A percentile compares a stretch with the other conserved stretches of the same genome.
These are phyloP conservation scores for Claviceps paspali DNA, from an alignment of 2,329 filamentous ascomycete species.

Conservation along the genomic window DNA sequence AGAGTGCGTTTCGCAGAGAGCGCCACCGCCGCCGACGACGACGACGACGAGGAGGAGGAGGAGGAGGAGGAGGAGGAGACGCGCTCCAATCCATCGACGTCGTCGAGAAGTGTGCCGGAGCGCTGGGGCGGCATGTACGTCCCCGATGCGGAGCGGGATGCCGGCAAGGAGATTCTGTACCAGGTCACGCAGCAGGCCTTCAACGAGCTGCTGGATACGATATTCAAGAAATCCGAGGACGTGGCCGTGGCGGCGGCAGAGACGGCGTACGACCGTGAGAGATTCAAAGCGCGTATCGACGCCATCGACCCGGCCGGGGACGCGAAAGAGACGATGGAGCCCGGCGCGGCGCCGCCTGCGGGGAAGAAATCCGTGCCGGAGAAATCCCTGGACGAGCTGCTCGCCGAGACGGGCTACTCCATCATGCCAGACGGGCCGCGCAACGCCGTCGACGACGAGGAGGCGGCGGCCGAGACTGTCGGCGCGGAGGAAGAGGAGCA, in stretches of 20 bases:
- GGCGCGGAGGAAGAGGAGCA: slow-evolving; percentile 15
- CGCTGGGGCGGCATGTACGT: slow-evolving; percentile 67
- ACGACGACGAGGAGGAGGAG: too few relatives aligned
- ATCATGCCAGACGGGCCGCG: slow-evolving; percentile 18
- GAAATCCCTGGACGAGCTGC: slow-evolving; percentile 21
- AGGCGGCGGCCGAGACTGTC: too few relatives aligned
- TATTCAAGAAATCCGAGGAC: slow-evolving; percentile 74
- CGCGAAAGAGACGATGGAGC: background rate
- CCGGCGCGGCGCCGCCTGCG: background rate
- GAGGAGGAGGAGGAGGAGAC: slow-evolving; percentile 34
- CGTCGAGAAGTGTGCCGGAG: slow-evolving; percentile 56
- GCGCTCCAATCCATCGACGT: slow-evolving; percentile 56
- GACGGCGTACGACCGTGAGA: slow-evolving; percentile 46
- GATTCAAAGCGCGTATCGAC: slow-evolving; percentile 34
- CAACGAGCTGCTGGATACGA: slow-evolving; percentile 75
- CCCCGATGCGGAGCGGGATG: slow-evolving; percentile 64
- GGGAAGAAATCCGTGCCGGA: slow-evolving; percentile 4
- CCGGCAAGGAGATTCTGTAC: slow-evolving; percentile 78
- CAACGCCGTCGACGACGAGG: slow-evolving; percentile 18
- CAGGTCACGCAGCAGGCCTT: slow-evolving; percentile 81
- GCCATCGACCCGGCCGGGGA: slow-evolving; percentile 15
- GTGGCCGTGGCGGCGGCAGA: slow-evolving; percentile 51
- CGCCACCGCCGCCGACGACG: slow-evolving; percentile 31
- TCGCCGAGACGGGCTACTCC: slow-evolving; percentile 29
- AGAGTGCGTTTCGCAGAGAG: slow-evolving; percentile 67